Percentiles rank a stretch among this genome's conserved stretches.
Conservation (phyloP, 345 rosid species). For the Rhizophora apiculata region DNA sequence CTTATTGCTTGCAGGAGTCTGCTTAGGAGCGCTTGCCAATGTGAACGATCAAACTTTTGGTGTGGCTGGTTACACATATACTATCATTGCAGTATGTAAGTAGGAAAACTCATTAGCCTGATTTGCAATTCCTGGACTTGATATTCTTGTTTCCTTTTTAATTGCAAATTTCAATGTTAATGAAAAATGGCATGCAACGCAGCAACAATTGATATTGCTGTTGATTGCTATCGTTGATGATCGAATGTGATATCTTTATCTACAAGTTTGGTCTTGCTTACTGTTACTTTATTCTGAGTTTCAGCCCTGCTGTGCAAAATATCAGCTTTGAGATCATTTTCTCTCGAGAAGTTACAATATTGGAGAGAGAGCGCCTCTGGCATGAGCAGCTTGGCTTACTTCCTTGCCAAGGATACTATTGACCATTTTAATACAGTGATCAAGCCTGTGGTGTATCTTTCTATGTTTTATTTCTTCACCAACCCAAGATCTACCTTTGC, state of each 20-base stretch:
- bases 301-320: constrained; percentile 93
- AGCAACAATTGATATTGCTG: background rate
- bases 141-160: constrained; percentile 1
- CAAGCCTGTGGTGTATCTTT: constrained; percentile 86
- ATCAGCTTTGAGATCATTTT: constrained; percentile 84
- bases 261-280: constrained; percentile 6
- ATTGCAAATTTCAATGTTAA: background rate
- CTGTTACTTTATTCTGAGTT: constrained; percentile 16
- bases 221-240: background rate
- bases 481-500: constrained; percentile 79
- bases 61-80: constrained; percentile 63
- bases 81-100: constrained; percentile 96
- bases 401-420: constrained; percentile 86
- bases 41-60: constrained; percentile 70
- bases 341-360: constrained; percentile 81
- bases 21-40: constrained; percentile 72
- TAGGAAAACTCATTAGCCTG: constrained; percentile 7
- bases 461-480: constrained; percentile 88
- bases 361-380: constrained; percentile 97
- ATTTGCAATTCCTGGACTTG: constrained; percentile 8
- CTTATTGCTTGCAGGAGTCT: constrained; percentile 88
- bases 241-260: background rate
- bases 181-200: background rate
- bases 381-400: constrained; percentile 87
- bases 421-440: constrained; percentile 75